These are phyloP conservation scores for Cytospora piceicola DNA, from an alignment of 2,329 filamentous ascomycete species.

Conservation along the genomic window DNA sequence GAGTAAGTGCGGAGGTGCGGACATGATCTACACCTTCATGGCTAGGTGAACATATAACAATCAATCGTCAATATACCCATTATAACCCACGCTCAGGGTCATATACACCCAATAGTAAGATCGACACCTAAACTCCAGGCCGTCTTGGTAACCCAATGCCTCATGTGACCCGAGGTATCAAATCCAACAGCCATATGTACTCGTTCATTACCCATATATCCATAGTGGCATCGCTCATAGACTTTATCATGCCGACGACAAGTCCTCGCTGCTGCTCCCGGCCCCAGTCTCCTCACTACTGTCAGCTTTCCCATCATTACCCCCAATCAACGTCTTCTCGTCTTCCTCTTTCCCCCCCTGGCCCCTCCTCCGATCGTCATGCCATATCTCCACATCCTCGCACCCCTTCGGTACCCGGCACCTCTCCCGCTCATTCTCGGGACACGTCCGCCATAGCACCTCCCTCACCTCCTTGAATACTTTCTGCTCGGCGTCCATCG, in stretches of 20 bases:
- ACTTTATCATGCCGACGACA: slow-evolving; percentile 20
- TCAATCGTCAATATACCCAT: background rate
- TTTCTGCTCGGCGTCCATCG: slow-evolving; percentile 82
- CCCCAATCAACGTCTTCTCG: slow-evolving; percentile 35
- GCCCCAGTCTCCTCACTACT: slow-evolving; percentile 12
- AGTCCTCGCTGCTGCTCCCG: slow-evolving; percentile 16
- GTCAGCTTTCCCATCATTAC: slow-evolving; percentile 24
- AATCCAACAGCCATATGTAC: slow-evolving; percentile 1
- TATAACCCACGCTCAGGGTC: background rate
- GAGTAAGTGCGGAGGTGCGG: background rate
- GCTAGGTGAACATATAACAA: background rate
- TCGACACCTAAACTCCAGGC: slow-evolving; percentile 18
- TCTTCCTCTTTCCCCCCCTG: slow-evolving; percentile 25
- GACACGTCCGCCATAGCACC: slow-evolving; percentile 80
- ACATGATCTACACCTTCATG: background rate
- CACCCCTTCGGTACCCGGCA: slow-evolving; percentile 71
- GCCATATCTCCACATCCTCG: slow-evolving; percentile 52
- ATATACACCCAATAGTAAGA: background rate
- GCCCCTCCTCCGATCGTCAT: slow-evolving; percentile 32
- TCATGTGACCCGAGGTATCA: slow-evolving; percentile 6
- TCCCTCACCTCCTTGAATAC: slow-evolving; percentile 81
- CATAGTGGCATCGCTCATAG: slow-evolving; percentile 1
- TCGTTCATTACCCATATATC: background rate
- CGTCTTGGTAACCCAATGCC: slow-evolving; percentile 15
- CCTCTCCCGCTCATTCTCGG: slow-evolving; percentile 49